Percentiles rank a stretch among this genome's conserved stretches.
These are phyloP conservation scores for Thermomyces lanuginosus DNA, from an alignment of 2,329 filamentous ascomycete species.

Conservation along the genomic window DNA sequence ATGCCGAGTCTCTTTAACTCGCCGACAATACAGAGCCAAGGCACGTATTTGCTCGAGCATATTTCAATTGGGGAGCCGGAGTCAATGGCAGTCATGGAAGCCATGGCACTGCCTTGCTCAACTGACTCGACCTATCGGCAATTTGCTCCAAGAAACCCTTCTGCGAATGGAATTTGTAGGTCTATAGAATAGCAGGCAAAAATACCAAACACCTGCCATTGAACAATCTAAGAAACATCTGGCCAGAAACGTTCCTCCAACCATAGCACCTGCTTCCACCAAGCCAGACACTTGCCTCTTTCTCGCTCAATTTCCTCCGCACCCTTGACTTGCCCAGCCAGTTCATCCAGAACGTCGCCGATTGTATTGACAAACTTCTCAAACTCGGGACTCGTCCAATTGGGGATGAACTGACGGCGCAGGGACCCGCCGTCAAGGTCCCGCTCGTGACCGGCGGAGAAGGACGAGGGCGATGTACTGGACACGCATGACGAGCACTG, in stretches of 20 bases:
- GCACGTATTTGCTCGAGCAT: too few relatives aligned
- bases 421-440: slow-evolving; percentile 50
- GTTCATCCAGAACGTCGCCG: slow-evolving; percentile 39
- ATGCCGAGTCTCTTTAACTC: too few relatives aligned
- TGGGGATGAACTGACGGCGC: slow-evolving; percentile 48
- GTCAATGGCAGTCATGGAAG: too few relatives aligned
- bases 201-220: too few relatives aligned
- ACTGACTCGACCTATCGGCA: too few relatives aligned
- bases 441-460: slow-evolving; percentile 4
- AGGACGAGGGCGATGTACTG: slow-evolving; percentile 8
- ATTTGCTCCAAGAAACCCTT: too few relatives aligned
- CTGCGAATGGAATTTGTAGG: too few relatives aligned
- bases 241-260: slow-evolving; percentile 48
- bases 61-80: too few relatives aligned
- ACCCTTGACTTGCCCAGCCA: slow-evolving; percentile 28
- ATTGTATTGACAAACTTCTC: slow-evolving; percentile 41
- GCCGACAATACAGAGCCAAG: too few relatives aligned
- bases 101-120: too few relatives aligned
- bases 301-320: slow-evolving; percentile 22
- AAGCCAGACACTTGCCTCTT: slow-evolving; percentile 30
- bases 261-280: slow-evolving; percentile 35
- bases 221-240: too few relatives aligned
- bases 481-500: slow-evolving; percentile 8
- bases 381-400: slow-evolving; percentile 51
- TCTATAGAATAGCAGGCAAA: too few relatives aligned